Conservation (phyloP, 202 grass and related monocot species). For the Elaeis oleifera region DNA sequence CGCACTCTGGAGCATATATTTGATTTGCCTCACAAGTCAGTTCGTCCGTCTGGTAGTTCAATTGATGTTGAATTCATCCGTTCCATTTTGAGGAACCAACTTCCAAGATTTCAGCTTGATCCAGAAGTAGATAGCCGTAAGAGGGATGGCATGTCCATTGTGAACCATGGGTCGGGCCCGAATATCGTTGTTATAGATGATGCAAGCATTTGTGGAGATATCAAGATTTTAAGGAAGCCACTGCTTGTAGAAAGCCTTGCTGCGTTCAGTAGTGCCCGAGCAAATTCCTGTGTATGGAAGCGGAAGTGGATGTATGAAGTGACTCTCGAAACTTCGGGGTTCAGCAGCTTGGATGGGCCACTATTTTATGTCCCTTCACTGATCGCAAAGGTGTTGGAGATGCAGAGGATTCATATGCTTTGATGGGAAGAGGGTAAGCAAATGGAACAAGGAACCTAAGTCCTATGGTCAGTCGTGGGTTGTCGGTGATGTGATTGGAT, state of each 20-base stretch:
- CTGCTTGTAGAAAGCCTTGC: slow-evolving; percentile 61
- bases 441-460: slow-evolving; percentile 71
- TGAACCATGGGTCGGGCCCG: slow-evolving; percentile 26
- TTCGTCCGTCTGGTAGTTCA: slow-evolving; percentile 19
- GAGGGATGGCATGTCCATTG: slow-evolving; percentile 24
- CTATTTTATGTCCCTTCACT: slow-evolving; percentile 46
- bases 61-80: slow-evolving; percentile 44
- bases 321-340: slow-evolving; percentile 72
- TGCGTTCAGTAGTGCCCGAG: slow-evolving; percentile 61
- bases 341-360: slow-evolving; percentile 79
- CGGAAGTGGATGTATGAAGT: slow-evolving; percentile 93
- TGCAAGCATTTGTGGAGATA: slow-evolving; percentile 48
- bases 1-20: slow-evolving; percentile 71
- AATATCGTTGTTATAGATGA: slow-evolving; percentile 46
- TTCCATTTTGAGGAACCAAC: slow-evolving; percentile 46
- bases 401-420: slow-evolving; percentile 70
- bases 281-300: slow-evolving; percentile 51
- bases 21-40: slow-evolving; percentile 60
- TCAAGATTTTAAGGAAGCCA: slow-evolving; percentile 52
- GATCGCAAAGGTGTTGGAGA: slow-evolving; percentile 77
- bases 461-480: slow-evolving; percentile 65
- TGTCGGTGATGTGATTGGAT: slow-evolving; percentile 76
- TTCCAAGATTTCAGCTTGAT: slow-evolving; percentile 38
- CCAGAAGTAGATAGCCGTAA: slow-evolving; percentile 6
- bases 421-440: slow-evolving; percentile 64